Conservation (phyloP, 805 yeast genomes). For the Scheffersomyces lignosus region DNA sequence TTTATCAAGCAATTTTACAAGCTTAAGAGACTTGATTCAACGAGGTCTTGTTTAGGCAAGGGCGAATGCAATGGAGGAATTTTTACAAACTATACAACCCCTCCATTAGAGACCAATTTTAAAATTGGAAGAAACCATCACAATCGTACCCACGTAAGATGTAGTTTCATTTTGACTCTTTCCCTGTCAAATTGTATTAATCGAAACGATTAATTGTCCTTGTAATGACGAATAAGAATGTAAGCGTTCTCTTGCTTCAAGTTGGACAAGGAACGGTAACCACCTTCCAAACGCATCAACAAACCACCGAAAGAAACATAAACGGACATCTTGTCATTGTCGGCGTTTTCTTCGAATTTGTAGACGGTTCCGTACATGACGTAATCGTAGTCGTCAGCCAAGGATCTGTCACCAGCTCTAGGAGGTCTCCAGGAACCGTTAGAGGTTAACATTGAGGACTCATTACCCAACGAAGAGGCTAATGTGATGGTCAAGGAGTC, state of each 20-base stretch:
- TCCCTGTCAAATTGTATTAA: neutral
- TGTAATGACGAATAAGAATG: conserved; percentile 76
- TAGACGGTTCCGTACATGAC: conserved; percentile 98
- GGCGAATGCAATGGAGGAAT: no score
- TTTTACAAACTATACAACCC: no score
- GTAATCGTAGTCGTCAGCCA: conserved; percentile 96
- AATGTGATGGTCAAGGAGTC: conserved; percentile 84
- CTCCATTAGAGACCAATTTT: no score
- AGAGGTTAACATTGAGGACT: conserved; percentile 43
- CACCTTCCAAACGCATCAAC: conserved; percentile 91
- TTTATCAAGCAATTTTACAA: no score
- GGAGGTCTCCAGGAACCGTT: conserved; percentile 83
- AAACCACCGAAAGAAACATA: conserved; percentile 96
- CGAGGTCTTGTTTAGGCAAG: no score
- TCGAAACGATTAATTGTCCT: conserved; percentile 22
- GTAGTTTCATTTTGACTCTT: neutral
- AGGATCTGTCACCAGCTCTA: conserved; percentile 74
- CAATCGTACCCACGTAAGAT: no score
- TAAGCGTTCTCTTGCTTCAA: conserved; percentile 94
- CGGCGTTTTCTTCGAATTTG: conserved; percentile 83
- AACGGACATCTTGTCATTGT: conserved; percentile 73
- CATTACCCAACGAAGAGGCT: conserved; percentile 69
- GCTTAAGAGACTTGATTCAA: no score
- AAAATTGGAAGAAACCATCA: no score
- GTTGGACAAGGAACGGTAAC: conserved; percentile 81